phyloP scores from a whole-genome alignment of 2,329 filamentous ascomycete genomes.

The Simplicillium aogashimaense region DNA sequence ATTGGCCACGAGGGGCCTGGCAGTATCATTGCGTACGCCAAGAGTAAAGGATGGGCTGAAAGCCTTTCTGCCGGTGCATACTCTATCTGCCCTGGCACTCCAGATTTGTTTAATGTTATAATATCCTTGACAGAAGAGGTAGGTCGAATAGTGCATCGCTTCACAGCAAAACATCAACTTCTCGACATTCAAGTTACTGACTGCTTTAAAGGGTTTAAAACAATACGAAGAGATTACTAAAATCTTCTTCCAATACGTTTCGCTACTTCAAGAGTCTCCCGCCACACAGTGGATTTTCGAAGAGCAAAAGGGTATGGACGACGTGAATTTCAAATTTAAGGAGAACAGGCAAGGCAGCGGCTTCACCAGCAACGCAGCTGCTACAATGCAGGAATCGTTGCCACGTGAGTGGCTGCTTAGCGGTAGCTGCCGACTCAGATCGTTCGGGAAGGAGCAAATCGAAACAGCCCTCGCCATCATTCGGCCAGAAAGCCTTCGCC shows the following conservation, averaged over 20 bases:
- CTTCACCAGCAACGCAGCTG: conserved; percentile 77
- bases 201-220: conserved; percentile 47
- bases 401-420: conserved; percentile 84
- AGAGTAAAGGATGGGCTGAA: conserved; percentile 84
- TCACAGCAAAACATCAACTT: neutral
- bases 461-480: conserved; percentile 63
- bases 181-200: conserved; percentile 8
- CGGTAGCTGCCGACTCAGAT: conserved; percentile 63
- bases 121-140: conserved; percentile 77
- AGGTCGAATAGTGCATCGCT: conserved; percentile 10
- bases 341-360: conserved; percentile 85
- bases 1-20: conserved; percentile 90
- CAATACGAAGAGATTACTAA: conserved; percentile 77
- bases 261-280: conserved; percentile 68
- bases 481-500: conserved; percentile 79
- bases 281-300: conserved; percentile 91
- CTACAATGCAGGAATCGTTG: conserved; percentile 83
- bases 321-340: conserved; percentile 91
- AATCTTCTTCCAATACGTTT: conserved; percentile 82
- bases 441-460: conserved; percentile 73
- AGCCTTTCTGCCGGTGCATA: conserved; percentile 68
- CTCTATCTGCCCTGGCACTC: conserved; percentile 64
- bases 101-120: conserved; percentile 69
- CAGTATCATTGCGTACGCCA: conserved; percentile 83
- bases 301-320: conserved; percentile 80